These are phyloP conservation scores for Mycosphaerella arachidis DNA, from an alignment of 2,329 filamentous ascomycete species.

Conservation along the genomic window DNA sequence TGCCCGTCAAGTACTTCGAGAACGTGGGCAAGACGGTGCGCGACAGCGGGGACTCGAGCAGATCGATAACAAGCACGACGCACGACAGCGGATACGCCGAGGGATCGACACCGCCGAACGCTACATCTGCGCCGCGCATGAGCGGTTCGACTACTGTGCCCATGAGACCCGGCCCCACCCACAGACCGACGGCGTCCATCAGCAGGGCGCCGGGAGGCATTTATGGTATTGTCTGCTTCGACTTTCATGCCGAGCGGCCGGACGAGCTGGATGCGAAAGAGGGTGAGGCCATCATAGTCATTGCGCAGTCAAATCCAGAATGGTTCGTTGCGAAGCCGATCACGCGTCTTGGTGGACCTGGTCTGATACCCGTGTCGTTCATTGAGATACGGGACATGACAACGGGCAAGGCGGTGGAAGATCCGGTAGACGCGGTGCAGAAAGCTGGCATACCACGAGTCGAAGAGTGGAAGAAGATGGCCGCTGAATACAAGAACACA, in stretches of 20 bases:
- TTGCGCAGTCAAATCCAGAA: constrained; percentile 95
- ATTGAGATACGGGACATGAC: constrained; percentile 95
- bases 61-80: constrained; percentile 49
- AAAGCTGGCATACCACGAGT: constrained; percentile 88
- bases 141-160: constrained; percentile 25
- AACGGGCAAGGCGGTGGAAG: constrained; percentile 73
- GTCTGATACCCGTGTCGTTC: constrained; percentile 92
- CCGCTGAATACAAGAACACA: constrained; percentile 97
- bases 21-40: constrained; percentile 85
- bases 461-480: constrained; percentile 99
- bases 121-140: constrained; percentile 31
- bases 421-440: constrained; percentile 79
- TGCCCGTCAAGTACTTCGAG: constrained; percentile 92
- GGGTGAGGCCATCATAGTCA: constrained; percentile 95
- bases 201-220: constrained; percentile 66
- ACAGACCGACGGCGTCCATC: constrained; percentile 37
- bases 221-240: constrained; percentile 94
- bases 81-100: constrained; percentile 92
- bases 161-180: constrained; percentile 21
- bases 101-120: constrained; percentile 27
- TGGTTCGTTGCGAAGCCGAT: constrained; percentile 99
- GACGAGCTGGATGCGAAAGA: constrained; percentile 94
- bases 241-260: constrained; percentile 90
- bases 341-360: constrained; percentile 87
- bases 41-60: constrained; percentile 61